Evolutionary conservation across 2,329 filamentous ascomycete genomes (phyloP), one percentile per base, ranked within the genome.

Genomic region (Cladophialophora carrionii): DNA sequence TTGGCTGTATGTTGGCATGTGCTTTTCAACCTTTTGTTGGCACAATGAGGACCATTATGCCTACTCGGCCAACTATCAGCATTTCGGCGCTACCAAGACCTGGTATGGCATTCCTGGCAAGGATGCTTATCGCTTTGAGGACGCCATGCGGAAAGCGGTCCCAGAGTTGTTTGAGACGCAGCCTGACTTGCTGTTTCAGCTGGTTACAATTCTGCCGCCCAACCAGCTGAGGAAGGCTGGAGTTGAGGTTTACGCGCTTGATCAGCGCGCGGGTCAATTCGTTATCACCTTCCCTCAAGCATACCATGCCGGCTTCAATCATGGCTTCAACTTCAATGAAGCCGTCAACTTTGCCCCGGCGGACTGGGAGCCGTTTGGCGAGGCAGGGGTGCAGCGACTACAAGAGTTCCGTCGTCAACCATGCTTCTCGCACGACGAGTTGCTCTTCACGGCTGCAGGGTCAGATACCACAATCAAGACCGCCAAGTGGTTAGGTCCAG

Each of bases 1-100:
- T 0, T 99, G 95, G 95, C 87, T 99, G 3, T 99, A 99, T 74
- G 95, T 99, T 3, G 95, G 95, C 67, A 99, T 99, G 95, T 96
- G 96, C 46, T 99, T 99, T 76, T 99, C 95, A 0, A 98, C 95
- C 0, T 99, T 99, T 74, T 99, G 95, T 78, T 99, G 95, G 95
- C 95, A 99, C 76, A 97, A 96, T 69, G 95, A 99, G 74, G 95
- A 99, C 73, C 95, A 99, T 74, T 97, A 96, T 75, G 90, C 95
- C 1, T 99, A 98, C 75, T 99, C 95, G 0, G 90, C 95, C 59
- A 99, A 99, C 71, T 99, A 98, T 73, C 95, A 99, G 76, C 95
- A 99, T 73, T 96, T 99, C 73, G 95, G 95, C 9, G 92, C 93
- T 1, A 99, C 95, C 1, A 99, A 99, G 80, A 99, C 95, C 0